phyloP scores from a whole-genome alignment of 2,329 filamentous ascomycete genomes.

The Scortechinia acanthostroma region DNA sequence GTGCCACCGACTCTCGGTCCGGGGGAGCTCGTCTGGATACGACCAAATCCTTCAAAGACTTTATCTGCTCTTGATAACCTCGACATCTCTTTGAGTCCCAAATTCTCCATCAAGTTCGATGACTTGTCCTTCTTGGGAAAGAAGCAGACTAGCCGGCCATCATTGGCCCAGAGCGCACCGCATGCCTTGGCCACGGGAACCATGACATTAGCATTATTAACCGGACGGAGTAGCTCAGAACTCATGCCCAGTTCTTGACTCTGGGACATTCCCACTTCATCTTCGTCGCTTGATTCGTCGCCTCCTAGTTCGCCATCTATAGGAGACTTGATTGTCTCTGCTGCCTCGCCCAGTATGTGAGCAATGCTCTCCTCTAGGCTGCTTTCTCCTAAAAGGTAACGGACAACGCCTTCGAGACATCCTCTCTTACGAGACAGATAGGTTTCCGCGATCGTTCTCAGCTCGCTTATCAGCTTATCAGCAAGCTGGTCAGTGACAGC shows the following conservation, averaged over 20 bases:
- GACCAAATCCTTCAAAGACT: slow-evolving; percentile 58
- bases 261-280: slow-evolving; percentile 18
- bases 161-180: slow-evolving; percentile 46
- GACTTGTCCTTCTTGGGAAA: slow-evolving; percentile 28
- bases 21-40: slow-evolving; percentile 41
- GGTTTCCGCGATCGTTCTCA: slow-evolving; percentile 43
- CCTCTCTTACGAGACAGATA: slow-evolving; percentile 42
- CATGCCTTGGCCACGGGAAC: neutral
- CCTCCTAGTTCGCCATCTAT: neutral
- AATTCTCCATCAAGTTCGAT: slow-evolving; percentile 35
- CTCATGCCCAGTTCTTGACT: slow-evolving; percentile 34
- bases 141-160: slow-evolving; percentile 49
- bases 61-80: slow-evolving; percentile 35
- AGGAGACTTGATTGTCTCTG: slow-evolving; percentile 10
- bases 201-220: slow-evolving; percentile 30
- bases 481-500: slow-evolving; percentile 23
- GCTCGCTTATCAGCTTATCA: slow-evolving; percentile 39
- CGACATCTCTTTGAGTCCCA: slow-evolving; percentile 36
- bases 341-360: slow-evolving; percentile 13
- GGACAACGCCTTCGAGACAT: slow-evolving; percentile 53
- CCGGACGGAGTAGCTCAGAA: slow-evolving; percentile 38
- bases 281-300: slow-evolving; percentile 11
- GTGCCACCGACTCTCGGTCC: slow-evolving; percentile 25
- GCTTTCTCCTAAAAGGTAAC: slow-evolving; percentile 51
- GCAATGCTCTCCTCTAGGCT: slow-evolving; percentile 46